phyloP scores from a whole-genome alignment of 768 basidiomycete species.

The Termitomyces sp. region DNA sequence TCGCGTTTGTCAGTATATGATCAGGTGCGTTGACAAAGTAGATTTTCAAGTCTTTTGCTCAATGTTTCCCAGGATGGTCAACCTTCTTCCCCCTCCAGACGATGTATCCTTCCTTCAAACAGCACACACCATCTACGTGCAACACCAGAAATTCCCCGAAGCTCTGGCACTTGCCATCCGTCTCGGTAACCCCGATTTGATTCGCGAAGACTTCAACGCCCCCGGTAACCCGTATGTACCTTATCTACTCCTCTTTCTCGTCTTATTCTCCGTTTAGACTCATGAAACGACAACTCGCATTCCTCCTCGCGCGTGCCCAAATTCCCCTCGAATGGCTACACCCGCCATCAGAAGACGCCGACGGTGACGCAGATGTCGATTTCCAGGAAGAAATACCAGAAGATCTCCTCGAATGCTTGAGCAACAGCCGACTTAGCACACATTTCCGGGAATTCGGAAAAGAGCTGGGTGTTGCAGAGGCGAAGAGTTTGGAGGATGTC shows the following conservation, averaged over 20 bases:
- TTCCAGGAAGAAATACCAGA: slow-evolving; percentile 69
- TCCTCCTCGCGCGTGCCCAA: slow-evolving; percentile 89
- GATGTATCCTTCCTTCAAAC: slow-evolving; percentile 87
- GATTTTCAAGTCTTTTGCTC: not conserved
- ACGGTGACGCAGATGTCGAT: slow-evolving; percentile 54
- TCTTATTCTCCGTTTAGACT: slow-evolving; percentile 38
- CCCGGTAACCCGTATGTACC: slow-evolving; percentile 80
- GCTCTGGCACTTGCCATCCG: slow-evolving; percentile 85
- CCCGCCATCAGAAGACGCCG: slow-evolving; percentile 47
- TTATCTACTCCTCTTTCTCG: not conserved
- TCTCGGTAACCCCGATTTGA: slow-evolving; percentile 74
- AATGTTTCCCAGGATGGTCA: slow-evolving; percentile 63
- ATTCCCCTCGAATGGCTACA: slow-evolving; percentile 90
- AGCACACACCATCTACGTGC: slow-evolving; percentile 85
- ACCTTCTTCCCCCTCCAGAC: slow-evolving; percentile 89
- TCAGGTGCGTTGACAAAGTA: slow-evolving; percentile 54
- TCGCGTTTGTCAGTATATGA: slow-evolving; percentile 95
- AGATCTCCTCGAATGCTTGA: slow-evolving; percentile 82
- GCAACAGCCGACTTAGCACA: slow-evolving; percentile 78
- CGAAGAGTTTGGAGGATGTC: slow-evolving; percentile 93
- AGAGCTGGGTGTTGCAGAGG: slow-evolving; percentile 85
- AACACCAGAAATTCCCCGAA: slow-evolving; percentile 87
- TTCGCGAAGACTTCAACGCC: slow-evolving; percentile 85
- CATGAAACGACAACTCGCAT: slow-evolving; percentile 95
- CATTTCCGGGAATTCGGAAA: slow-evolving; percentile 92